A percentile compares a stretch with the other conserved stretches of the same genome.
Evolutionary conservation across 2,329 filamentous ascomycete species (phyloP).

Genomic region (Cladosporium sp.): DNA sequence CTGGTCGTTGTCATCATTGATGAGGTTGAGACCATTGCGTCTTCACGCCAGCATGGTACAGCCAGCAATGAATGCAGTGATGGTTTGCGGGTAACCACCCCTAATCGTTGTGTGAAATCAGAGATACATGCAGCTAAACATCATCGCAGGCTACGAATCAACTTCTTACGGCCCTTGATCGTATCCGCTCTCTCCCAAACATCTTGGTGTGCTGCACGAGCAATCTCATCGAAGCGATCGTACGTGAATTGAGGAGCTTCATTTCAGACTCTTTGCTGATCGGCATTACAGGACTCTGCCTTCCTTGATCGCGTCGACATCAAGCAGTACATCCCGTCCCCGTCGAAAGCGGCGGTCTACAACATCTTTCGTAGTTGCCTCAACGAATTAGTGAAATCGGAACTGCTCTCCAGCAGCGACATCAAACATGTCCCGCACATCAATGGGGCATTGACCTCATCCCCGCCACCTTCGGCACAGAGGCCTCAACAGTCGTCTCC

Average conservation of each 20-base stretch:
- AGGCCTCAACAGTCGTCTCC: not conserved
- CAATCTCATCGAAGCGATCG: slow-evolving; percentile 41
- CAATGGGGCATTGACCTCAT: not conserved
- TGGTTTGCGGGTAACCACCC: slow-evolving; percentile 33
- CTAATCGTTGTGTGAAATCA: not conserved
- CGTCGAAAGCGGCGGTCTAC: slow-evolving; percentile 38
- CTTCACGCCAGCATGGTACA: slow-evolving; percentile 36
- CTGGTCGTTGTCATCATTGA: slow-evolving; percentile 45
- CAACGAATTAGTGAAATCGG: slow-evolving; percentile 38
- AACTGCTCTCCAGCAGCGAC: slow-evolving; percentile 26
- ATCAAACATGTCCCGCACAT: not conserved
- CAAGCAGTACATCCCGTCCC: slow-evolving; percentile 38
- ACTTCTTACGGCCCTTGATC: slow-evolving; percentile 44
- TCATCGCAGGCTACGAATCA: slow-evolving; percentile 40
- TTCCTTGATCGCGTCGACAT: slow-evolving; percentile 47
- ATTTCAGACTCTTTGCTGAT: not conserved
- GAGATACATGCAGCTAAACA: too few relatives aligned
- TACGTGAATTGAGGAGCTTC: slow-evolving; percentile 17
- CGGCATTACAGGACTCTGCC: slow-evolving; percentile 31
- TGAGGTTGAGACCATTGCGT: slow-evolving; percentile 46
- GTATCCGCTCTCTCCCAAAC: slow-evolving; percentile 37
- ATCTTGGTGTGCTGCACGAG: slow-evolving; percentile 46
- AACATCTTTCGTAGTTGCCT: slow-evolving; percentile 44
- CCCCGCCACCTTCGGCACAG: not conserved
- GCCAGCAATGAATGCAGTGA: slow-evolving; percentile 40